Conservation (phyloP, 139 green algal genomes). For the Coccomyxa sp. region DNA sequence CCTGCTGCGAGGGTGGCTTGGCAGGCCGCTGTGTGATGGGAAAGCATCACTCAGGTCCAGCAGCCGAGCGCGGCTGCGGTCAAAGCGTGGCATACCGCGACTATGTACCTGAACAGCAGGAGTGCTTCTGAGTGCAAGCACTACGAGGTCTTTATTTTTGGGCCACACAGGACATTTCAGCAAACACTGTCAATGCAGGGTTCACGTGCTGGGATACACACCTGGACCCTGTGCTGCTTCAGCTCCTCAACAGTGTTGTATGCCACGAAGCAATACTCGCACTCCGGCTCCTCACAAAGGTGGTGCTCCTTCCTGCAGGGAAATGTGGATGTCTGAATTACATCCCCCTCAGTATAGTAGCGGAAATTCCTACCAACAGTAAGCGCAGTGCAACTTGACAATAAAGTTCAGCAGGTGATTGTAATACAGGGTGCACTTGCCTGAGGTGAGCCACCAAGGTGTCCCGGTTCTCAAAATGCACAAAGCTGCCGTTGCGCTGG, state of each 20-base stretch:
- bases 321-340: too few relatives aligned
- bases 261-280: constrained; percentile 52
- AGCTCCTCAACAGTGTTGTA: constrained; percentile 66
- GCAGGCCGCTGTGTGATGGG: too few relatives aligned
- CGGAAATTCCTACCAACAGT: not conserved
- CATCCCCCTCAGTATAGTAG: too few relatives aligned
- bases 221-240: constrained; percentile 30
- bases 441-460: constrained; percentile 34
- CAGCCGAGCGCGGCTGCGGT: constrained; percentile 36
- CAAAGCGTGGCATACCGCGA: constrained; percentile 53
- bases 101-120: too few relatives aligned
- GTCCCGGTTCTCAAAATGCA: constrained; percentile 33
- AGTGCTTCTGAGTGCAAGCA: too few relatives aligned
- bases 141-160: too few relatives aligned
- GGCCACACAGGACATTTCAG: too few relatives aligned
- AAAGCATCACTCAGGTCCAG: constrained; percentile 32
- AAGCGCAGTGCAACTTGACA: not conserved
- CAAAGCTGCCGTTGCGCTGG: constrained; percentile 17
- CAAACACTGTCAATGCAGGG: too few relatives aligned
- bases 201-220: too few relatives aligned
- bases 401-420: not conserved
- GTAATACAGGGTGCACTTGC: not conserved
- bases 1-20: too few relatives aligned
- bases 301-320: constrained; percentile 39
- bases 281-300: constrained; percentile 58